These are phyloP conservation scores for Hanseniaspora lindneri DNA, from an alignment of 805 yeast genomes.

Conservation along the genomic window DNA sequence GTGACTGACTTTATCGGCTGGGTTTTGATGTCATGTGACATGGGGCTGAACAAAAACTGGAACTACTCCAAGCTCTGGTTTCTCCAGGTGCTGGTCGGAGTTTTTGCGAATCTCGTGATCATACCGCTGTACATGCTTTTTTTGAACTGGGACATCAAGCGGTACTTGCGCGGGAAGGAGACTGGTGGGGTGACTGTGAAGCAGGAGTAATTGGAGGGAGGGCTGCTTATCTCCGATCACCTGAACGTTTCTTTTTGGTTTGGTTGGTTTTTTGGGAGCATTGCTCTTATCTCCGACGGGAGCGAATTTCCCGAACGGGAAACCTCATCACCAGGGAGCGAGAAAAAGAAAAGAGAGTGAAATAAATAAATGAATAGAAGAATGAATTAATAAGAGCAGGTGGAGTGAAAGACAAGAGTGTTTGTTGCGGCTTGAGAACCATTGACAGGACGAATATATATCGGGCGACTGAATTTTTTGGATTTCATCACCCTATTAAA, in stretches of 20 bases:
- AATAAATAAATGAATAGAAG: too few relatives aligned
- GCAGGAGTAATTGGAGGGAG: background rate
- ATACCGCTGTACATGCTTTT: slow-evolving; percentile 49
- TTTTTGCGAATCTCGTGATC: slow-evolving; percentile 37
- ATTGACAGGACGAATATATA: too few relatives aligned
- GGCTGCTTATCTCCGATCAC: background rate
- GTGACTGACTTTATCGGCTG: slow-evolving; percentile 81
- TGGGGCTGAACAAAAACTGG: slow-evolving; percentile 53
- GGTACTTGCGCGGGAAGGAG: too few relatives aligned
- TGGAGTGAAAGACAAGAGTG: too few relatives aligned
- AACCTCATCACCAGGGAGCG: background rate
- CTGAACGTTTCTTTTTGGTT: background rate
- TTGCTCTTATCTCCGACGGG: too few relatives aligned
- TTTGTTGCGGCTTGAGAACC: too few relatives aligned
- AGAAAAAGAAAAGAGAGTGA: background rate
- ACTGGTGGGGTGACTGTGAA: too few relatives aligned
- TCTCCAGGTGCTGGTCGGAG: slow-evolving; percentile 38
- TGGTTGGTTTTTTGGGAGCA: too few relatives aligned
- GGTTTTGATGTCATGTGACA: slow-evolving; percentile 52
- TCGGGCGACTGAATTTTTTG: too few relatives aligned
- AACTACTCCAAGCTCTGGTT: slow-evolving; percentile 40
- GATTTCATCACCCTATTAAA: too few relatives aligned
- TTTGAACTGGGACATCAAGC: slow-evolving; percentile 41
- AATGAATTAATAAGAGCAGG: too few relatives aligned
- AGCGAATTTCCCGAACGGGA: background rate